A percentile compares a stretch with the other conserved stretches of the same genome.
phyloP scores from a whole-genome alignment of 257 asterid genomes.

The Jacaranda copaia region DNA sequence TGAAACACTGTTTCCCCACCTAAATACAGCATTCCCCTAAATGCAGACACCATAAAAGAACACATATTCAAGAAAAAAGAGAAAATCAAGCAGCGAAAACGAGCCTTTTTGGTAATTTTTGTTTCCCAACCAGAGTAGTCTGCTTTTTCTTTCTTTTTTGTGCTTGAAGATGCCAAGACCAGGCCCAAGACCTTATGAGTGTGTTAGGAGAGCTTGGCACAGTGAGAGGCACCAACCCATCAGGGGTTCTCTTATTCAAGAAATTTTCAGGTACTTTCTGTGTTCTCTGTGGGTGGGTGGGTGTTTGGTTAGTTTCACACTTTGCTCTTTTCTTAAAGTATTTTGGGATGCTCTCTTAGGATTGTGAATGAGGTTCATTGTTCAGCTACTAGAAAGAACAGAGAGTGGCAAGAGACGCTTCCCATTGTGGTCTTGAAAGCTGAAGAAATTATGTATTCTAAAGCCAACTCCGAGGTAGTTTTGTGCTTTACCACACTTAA shows the following conservation, averaged over 20 bases:
- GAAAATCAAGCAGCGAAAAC: background rate
- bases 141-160: background rate
- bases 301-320: background rate
- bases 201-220: conserved; percentile 98
- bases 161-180: conserved; percentile 81
- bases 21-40: conserved; percentile 34
- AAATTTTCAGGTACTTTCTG: conserved; percentile 75
- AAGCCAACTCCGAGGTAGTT: conserved; percentile 89
- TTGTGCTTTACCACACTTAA: background rate
- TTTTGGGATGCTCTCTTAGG: conserved; percentile 47
- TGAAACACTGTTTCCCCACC: background rate
- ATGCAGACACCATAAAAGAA: conserved; percentile 31
- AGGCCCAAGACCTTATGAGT: conserved; percentile 93
- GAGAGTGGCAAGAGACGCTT: conserved; percentile 92
- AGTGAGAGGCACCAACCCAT: conserved; percentile 88
- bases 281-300: background rate
- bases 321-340: conserved; percentile 16
- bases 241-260: conserved; percentile 92
- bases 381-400: conserved; percentile 77
- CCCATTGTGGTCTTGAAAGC: conserved; percentile 92
- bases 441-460: conserved; percentile 93
- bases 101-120: background rate
- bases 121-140: background rate
- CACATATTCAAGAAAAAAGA: background rate
- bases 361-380: conserved; percentile 80